Evolutionary conservation across 139 green algal genomes (phyloP).

Genomic region (Raphidocelis subcapitata): DNA sequence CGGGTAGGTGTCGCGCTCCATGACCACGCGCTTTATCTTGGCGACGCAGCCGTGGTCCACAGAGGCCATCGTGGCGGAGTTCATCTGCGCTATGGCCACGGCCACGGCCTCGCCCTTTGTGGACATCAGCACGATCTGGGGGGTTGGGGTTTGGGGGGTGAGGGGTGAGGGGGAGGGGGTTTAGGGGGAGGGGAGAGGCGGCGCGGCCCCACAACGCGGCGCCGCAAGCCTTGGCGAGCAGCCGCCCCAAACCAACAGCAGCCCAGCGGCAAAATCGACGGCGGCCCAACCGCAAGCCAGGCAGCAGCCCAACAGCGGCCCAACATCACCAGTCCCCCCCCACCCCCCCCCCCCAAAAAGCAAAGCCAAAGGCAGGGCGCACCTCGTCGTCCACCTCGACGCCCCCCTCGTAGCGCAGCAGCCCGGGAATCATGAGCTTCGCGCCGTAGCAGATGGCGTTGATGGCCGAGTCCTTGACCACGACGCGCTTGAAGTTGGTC

Average conservation of each 20-base stretch:
- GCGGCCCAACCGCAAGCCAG: too few species aligned
- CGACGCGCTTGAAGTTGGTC: constrained; percentile 93
- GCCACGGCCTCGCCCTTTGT: constrained; percentile 99
- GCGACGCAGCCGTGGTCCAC: constrained; percentile 94
- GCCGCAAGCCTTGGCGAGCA: too few species aligned
- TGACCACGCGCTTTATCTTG: constrained; percentile 98
- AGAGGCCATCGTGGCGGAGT: constrained; percentile 91
- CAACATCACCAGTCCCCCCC: too few species aligned
- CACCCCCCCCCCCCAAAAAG: too few species aligned
- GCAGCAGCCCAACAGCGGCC: too few species aligned
- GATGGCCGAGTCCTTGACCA: constrained; percentile 97
- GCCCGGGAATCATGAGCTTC: constrained; percentile 97
- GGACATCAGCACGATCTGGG: constrained; percentile 93
- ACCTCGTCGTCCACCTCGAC: constrained; percentile 95
- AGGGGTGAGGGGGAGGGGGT: too few species aligned
- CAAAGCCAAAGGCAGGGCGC: not conserved
- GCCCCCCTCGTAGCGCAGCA: constrained; percentile 88
- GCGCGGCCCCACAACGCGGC: too few species aligned
- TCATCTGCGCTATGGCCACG: constrained; percentile 96
- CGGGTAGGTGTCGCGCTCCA: constrained; percentile 99
- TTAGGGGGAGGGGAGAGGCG: too few species aligned
- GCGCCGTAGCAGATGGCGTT: constrained; percentile 99
- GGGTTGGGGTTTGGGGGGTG: not conserved
- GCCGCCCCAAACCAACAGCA: too few species aligned
- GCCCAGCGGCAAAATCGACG: too few species aligned